Conservation (phyloP, 768 basidiomycete genomes). For the Lactarius evosmus region DNA sequence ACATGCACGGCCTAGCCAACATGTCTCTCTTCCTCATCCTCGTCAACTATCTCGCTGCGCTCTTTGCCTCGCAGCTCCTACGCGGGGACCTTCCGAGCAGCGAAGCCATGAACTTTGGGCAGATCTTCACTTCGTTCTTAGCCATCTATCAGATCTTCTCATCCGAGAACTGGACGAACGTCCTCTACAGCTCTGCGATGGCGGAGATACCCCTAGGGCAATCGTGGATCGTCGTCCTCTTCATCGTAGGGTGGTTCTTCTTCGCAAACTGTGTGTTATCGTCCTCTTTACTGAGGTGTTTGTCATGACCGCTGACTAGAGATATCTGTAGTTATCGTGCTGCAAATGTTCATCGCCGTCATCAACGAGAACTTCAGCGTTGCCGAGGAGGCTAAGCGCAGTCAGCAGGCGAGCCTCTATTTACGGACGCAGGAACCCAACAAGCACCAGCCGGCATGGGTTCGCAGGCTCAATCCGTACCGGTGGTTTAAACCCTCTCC, state of each 20-base stretch:
- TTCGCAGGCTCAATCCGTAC: slow-evolving; percentile 81
- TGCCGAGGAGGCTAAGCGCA: slow-evolving; percentile 86
- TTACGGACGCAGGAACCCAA: slow-evolving; percentile 55
- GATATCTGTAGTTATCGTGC: slow-evolving; percentile 65
- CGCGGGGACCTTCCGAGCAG: slow-evolving; percentile 69
- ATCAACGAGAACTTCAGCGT: slow-evolving; percentile 95
- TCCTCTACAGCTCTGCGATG: slow-evolving; percentile 58
- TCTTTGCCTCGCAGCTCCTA: slow-evolving; percentile 80
- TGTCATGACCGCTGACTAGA: not conserved
- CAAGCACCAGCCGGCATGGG: slow-evolving; percentile 54
- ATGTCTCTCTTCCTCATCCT: slow-evolving; percentile 89
- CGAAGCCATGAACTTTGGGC: slow-evolving; percentile 67
- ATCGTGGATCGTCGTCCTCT: slow-evolving; percentile 63
- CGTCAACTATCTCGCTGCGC: slow-evolving; percentile 81
- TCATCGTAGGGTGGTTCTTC: slow-evolving; percentile 80
- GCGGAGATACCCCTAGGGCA: slow-evolving; percentile 68
- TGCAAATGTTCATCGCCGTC: slow-evolving; percentile 97
- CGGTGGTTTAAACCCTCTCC: slow-evolving; percentile 75
- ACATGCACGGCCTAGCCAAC: slow-evolving; percentile 86
- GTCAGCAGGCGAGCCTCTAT: slow-evolving; percentile 71
- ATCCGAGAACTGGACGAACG: slow-evolving; percentile 90
- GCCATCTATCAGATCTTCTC: slow-evolving; percentile 88
- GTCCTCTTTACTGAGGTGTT: not conserved
- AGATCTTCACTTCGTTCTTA: slow-evolving; percentile 81
- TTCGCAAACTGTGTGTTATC: slow-evolving; percentile 83